A percentile compares a stretch with the other conserved stretches of the same genome.
Evolutionary conservation across 306 rosid species (phyloP).

Genomic region (Vigna mungo): DNA sequence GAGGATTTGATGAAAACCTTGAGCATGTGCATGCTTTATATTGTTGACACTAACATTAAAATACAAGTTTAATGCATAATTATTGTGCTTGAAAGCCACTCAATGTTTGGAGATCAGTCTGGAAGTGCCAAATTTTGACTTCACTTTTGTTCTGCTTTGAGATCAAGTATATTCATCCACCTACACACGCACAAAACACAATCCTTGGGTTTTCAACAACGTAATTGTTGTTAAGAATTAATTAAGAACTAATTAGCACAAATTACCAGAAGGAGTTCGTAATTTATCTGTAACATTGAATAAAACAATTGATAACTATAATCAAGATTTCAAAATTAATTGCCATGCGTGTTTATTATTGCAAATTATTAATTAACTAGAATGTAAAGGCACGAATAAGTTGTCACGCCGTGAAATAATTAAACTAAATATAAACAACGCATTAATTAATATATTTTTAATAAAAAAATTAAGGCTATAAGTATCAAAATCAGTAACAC

Average conservation of each 20-base stretch:
- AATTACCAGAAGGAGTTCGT: too few relatives aligned
- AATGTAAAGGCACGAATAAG: too few relatives aligned
- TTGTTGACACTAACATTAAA: neutral
- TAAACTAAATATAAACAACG: too few relatives aligned
- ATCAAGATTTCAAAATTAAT: neutral
- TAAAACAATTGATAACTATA: neutral
- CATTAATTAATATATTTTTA: too few relatives aligned
- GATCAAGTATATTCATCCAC: constrained; percentile 44
- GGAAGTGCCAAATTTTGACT: constrained; percentile 47
- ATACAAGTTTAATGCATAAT: neutral
- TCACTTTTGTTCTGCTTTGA: constrained; percentile 51
- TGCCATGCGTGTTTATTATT: too few relatives aligned
- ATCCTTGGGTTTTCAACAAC: constrained; percentile 9
- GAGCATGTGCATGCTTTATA: constrained; percentile 8
- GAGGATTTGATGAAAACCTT: constrained; percentile 37
- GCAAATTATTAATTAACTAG: too few relatives aligned
- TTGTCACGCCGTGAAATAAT: too few relatives aligned
- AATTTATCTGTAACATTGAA: neutral
- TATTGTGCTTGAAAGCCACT: constrained; percentile 67
- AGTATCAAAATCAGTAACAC: too few relatives aligned
- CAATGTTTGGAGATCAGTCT: constrained; percentile 42
- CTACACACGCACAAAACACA: neutral
- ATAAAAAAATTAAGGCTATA: too few relatives aligned
- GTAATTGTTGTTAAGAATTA: neutral
- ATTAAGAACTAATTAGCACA: neutral